Evolutionary conservation across 78 protist species (phyloP), one percentile per base, ranked within the genome.

Genomic region (Protostelium mycophagum): DNA sequence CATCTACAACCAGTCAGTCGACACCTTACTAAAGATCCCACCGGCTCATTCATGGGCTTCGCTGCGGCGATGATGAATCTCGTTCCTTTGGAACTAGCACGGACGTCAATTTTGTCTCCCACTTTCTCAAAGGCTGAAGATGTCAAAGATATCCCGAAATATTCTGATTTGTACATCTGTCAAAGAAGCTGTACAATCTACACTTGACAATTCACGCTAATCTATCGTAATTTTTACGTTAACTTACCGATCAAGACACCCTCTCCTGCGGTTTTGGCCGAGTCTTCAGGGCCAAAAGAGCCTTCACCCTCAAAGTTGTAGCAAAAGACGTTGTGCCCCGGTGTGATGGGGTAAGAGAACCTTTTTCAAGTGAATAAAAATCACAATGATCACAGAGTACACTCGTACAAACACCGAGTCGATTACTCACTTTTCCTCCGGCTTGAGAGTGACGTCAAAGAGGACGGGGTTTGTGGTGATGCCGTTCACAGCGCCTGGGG

Each of bases 31-130:
- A n/a, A n/a, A n/a, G n/a, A n/a, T n/a, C n/a, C n/a, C n/a, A n/a
- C n/a, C 36, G 95, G 96, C 92, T 96, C 97, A 25, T 87, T 37
- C 0, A 93, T 37, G 34, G 97, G 96, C 83, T 25, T 25, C 0
- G 94, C 94, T 0, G 93, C 95, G 1, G 92, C 63, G 25, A 94
- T 38, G 84, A 96, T 36, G 85, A 91, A 91, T 28, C 94, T 35
- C 29, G 85, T 37, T 34, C 89, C 96, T 35, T 37, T 90, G 35
- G 83, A 85, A 34, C 83, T 85, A 37, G 73, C 1, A 10, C 92
- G n/a, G 0, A 85, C 94, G 29, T 91, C 86, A 29, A 91, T 88
- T 34, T 51, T 25, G 37, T 88, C 83, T 87, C 86, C 37, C 34
- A 37, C 88, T 9, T 36, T 86, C 34, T 36, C 88, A 28, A 37